Evolutionary conservation across 2,329 filamentous ascomycete species (phyloP).

Genomic region (Aureobasidium sp.): DNA sequence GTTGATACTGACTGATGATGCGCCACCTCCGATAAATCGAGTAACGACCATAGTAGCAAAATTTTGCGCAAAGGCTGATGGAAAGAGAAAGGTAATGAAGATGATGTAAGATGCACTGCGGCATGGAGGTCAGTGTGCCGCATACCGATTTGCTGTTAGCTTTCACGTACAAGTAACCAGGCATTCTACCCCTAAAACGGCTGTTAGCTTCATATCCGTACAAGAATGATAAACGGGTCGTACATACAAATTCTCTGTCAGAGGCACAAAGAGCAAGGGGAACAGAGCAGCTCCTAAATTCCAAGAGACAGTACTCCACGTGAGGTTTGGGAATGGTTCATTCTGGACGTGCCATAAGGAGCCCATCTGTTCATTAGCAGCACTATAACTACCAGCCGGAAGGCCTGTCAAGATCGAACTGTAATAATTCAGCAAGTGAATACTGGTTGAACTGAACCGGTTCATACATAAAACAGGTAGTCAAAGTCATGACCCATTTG

Average conservation of each 20-base stretch:
- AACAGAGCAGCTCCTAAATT: conserved; percentile 26
- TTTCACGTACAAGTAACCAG: conserved; percentile 19
- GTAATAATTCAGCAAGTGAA: neutral
- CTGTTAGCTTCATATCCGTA: neutral
- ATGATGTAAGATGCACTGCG: conserved; percentile 20
- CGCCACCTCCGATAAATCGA: conserved; percentile 26
- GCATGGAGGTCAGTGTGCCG: neutral
- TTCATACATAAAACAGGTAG: conserved; percentile 20
- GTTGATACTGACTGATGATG: conserved; percentile 24
- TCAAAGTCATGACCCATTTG: conserved; percentile 26
- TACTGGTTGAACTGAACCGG: neutral
- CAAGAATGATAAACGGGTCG: neutral
- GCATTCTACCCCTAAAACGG: conserved; percentile 19
- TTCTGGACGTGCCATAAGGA: conserved; percentile 33
- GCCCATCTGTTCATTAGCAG: conserved; percentile 23
- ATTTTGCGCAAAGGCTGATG: conserved; percentile 23
- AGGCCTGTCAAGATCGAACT: conserved; percentile 24
- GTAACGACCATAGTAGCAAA: conserved; percentile 23
- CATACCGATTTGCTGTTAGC: neutral
- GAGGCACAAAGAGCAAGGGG: conserved; percentile 24
- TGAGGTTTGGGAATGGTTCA: conserved; percentile 25
- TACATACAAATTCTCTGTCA: conserved; percentile 23
- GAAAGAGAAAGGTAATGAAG: conserved; percentile 22
- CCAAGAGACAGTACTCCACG: conserved; percentile 25
- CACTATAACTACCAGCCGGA: conserved; percentile 23